These are phyloP conservation scores for Grigorovia jiainica DNA, from an alignment of 805 yeast genomes.

Conservation along the genomic window DNA sequence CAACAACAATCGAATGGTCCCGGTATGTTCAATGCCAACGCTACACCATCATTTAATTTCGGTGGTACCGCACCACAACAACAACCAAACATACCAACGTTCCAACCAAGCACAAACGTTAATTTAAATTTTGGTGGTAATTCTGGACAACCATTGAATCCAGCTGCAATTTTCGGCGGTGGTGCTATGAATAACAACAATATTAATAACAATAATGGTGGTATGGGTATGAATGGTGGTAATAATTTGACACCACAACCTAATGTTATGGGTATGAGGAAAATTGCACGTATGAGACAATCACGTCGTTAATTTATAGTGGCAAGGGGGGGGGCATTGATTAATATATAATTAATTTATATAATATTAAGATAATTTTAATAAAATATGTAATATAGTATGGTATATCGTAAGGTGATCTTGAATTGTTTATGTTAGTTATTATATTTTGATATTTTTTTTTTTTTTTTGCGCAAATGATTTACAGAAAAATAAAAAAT, in stretches of 20 bases:
- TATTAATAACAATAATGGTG: not conserved
- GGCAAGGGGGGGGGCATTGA: too few relatives aligned
- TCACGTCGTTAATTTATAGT: conserved; percentile 14
- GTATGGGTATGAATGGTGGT: not conserved
- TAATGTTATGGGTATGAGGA: conserved; percentile 9
- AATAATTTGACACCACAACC: conserved; percentile 2
- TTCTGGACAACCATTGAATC: conserved; percentile 9
- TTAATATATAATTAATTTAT: not conserved
- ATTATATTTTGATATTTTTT: too few relatives aligned
- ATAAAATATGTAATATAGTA: not conserved
- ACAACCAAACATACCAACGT: conserved; percentile 4
- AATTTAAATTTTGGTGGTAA: conserved; percentile 21
- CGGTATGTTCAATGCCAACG: conserved; percentile 1
- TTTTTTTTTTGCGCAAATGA: not conserved
- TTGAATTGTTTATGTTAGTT: too few relatives aligned
- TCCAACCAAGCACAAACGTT: conserved; percentile 18
- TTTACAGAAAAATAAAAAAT: not conserved
- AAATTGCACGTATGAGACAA: conserved; percentile 25
- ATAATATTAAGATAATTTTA: not conserved
- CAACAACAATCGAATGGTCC: not conserved
- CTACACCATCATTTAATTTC: not conserved
- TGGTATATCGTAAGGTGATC: too few relatives aligned
- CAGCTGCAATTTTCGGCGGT: conserved; percentile 16
- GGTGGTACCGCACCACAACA: conserved; percentile 1
- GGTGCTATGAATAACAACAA: conserved; percentile 2